Evolutionary conservation across 495 filamentous ascomycete species (phyloP).

Genomic region (Hypoxylon trugodes): DNA sequence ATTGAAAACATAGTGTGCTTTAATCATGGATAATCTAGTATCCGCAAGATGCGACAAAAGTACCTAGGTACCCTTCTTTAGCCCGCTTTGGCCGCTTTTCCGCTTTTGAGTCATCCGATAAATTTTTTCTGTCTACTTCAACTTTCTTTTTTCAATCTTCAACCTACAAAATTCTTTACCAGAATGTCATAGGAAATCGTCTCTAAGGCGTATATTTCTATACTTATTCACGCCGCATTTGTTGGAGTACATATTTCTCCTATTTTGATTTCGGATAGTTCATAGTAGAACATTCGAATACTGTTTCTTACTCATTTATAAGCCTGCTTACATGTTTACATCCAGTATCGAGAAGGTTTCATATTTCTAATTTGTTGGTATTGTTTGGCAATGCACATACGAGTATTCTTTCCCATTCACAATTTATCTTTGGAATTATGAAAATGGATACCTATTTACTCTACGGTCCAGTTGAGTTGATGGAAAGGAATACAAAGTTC

Average conservation of each 20-base stretch:
- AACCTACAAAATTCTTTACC: conserved; percentile 6
- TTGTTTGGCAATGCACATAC: too few species aligned
- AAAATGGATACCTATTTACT: conserved; percentile 31
- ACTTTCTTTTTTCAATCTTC: conserved; percentile 32
- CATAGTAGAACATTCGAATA: conserved; percentile 36
- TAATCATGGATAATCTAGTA: too few species aligned
- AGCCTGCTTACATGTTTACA: not conserved
- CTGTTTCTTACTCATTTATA: conserved; percentile 3
- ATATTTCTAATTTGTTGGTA: conserved; percentile 1
- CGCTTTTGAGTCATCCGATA: conserved; percentile 26
- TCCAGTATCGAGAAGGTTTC: not conserved
- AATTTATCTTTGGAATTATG: conserved; percentile 6
- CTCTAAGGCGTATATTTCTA: too few species aligned
- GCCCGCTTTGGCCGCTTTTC: conserved; percentile 1
- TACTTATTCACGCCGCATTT: too few species aligned
- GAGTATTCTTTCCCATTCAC: conserved; percentile 8
- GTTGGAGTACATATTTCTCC: too few species aligned
- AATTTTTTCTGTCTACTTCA: conserved; percentile 25
- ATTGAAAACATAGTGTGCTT: too few species aligned
- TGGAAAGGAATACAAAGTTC: not conserved
- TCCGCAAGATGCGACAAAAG: too few species aligned
- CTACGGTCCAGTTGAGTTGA: not conserved
- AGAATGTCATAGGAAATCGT: too few species aligned
- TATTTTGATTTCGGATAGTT: conserved; percentile 20
- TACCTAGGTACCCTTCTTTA: too few species aligned